Percentiles rank a stretch among this genome's conserved stretches.
These are phyloP conservation scores for Heritiera littoralis DNA, from an alignment of 345 rosid species.

Conservation along the genomic window DNA sequence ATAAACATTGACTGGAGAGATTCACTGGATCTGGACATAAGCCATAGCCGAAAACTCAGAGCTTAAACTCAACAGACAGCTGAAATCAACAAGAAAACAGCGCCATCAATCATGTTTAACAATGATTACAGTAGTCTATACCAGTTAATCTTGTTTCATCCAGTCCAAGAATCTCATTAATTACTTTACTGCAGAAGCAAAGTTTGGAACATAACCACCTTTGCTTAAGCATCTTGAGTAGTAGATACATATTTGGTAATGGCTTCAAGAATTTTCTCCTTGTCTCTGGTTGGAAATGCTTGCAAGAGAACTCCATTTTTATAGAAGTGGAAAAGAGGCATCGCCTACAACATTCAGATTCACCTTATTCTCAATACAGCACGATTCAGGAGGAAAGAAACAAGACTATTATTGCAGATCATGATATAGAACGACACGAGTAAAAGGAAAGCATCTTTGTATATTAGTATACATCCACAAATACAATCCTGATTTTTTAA, in stretches of 20 bases:
- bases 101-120: not conserved
- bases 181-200: not conserved
- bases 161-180: not conserved
- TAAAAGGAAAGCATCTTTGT: not conserved
- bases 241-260: constrained; percentile 61
- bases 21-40: not conserved
- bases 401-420: not conserved
- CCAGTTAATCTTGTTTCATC: not conserved
- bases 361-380: not conserved
- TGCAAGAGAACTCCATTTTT: constrained; percentile 74
- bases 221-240: constrained; percentile 28
- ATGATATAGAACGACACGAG: not conserved
- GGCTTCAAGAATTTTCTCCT: constrained; percentile 66
- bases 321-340: constrained; percentile 87
- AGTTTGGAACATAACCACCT: constrained; percentile 20
- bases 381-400: not conserved
- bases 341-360: constrained; percentile 52
- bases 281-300: constrained; percentile 90
- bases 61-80: not conserved
- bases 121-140: not conserved
- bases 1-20: not conserved
- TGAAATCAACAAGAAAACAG: not conserved
- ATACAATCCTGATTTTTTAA: not conserved
- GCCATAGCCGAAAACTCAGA: not conserved
- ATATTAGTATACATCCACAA: not conserved